Conservation (phyloP, 2,329 filamentous ascomycete species). For the Juglanconis sp. region DNA sequence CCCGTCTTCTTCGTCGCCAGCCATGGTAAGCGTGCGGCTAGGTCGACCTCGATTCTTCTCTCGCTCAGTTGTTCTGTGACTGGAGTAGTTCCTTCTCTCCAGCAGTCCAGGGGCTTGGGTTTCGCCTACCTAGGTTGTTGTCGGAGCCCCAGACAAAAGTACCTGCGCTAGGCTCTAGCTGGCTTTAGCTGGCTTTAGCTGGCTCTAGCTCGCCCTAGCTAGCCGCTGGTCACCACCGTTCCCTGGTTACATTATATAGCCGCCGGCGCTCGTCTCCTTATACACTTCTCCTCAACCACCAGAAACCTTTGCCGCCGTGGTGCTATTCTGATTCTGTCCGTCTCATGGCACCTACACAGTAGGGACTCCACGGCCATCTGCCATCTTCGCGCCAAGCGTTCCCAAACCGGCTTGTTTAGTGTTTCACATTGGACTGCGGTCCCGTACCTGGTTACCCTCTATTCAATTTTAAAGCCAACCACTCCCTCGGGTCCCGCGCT, state of each 20-base stretch:
- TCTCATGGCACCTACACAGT: not conserved
- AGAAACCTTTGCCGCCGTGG: not conserved
- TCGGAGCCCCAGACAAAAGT: not conserved
- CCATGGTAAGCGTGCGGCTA: too few species aligned
- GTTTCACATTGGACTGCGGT: slow-evolving; percentile 12
- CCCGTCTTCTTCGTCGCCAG: too few species aligned
- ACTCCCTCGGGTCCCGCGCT: not conserved
- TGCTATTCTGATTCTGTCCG: not conserved
- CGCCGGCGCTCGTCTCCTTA: slow-evolving; percentile 5
- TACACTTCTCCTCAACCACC: not conserved
- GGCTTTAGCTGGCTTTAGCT: not conserved
- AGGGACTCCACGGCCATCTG: not conserved
- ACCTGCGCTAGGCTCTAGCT: not conserved
- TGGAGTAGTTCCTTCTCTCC: too few species aligned
- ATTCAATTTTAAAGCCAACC: not conserved
- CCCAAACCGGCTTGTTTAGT: slow-evolving; percentile 5
- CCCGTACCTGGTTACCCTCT: not conserved
- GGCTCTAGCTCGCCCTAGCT: not conserved
- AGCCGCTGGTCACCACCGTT: not conserved
- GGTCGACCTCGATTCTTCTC: too few species aligned
- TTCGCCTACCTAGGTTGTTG: too few species aligned
- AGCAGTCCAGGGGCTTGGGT: too few species aligned
- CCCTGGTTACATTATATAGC: slow-evolving; percentile 13
- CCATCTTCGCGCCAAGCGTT: not conserved
- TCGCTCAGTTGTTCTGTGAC: too few species aligned